Evolutionary conservation across 2,329 filamentous ascomycete species (phyloP).

Genomic region (Curvularia lunata): DNA sequence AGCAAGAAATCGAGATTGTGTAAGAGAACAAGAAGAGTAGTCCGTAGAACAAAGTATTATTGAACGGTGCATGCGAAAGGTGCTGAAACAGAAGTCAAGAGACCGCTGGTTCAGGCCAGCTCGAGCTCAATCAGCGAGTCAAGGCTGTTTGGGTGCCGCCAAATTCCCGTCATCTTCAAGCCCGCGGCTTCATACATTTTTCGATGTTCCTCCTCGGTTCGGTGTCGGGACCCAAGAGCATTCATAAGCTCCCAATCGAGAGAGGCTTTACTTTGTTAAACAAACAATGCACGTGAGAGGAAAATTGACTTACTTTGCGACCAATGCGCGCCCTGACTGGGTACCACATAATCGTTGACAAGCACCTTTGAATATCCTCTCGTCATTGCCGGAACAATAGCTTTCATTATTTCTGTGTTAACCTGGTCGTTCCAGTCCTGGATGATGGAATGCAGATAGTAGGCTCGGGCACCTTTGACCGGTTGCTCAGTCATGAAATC

Average conservation of each 20-base stretch:
- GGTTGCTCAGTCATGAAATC: conserved; percentile 44
- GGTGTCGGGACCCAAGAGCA: conserved; percentile 29
- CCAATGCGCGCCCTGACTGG: conserved; percentile 33
- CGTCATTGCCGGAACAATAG: conserved; percentile 37
- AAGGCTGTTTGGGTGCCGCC: conserved; percentile 28
- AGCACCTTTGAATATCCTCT: conserved; percentile 38
- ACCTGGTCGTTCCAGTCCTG: conserved; percentile 39
- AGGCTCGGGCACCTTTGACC: conserved; percentile 43
- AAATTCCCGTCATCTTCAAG: conserved; percentile 26
- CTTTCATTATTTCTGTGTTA: conserved; percentile 29
- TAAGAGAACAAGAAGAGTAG: not conserved
- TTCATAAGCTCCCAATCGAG: conserved; percentile 39
- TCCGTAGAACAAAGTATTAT: too few species aligned
- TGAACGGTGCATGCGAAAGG: not conserved
- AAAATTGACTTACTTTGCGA: conserved; percentile 26
- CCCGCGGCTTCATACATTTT: conserved; percentile 30
- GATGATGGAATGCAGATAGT: conserved; percentile 39
- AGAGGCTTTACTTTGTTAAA: conserved; percentile 17
- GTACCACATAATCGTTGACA: conserved; percentile 38
- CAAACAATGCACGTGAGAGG: fast-evolving
- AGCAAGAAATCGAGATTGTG: not conserved
- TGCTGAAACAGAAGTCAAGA: not conserved
- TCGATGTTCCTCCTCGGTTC: conserved; percentile 30
- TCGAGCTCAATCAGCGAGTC: conserved; percentile 35
- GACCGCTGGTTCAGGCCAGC: conserved; percentile 12